Evolutionary conservation across 2,329 filamentous ascomycete species (phyloP).

Genomic region (Dothiorella sarmentorum): DNA sequence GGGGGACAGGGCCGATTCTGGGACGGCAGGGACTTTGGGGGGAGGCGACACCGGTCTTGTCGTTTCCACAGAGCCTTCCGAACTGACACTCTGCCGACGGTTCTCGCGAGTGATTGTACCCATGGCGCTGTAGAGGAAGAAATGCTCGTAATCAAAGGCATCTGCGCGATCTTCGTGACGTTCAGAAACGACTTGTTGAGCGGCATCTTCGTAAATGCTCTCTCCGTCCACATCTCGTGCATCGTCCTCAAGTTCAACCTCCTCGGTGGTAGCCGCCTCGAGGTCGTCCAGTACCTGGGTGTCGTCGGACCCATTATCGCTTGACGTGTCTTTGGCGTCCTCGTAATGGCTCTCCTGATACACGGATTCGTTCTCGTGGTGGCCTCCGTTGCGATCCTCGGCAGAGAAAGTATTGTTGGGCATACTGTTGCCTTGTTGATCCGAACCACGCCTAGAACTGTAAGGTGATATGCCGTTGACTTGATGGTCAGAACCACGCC

Average conservation of each 20-base stretch:
- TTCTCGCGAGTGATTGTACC: conserved; percentile 64
- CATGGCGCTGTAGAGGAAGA: conserved; percentile 90
- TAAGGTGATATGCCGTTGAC: background rate
- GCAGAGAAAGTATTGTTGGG: background rate
- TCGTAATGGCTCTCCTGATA: conserved; percentile 26
- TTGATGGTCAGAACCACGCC: conserved; percentile 15
- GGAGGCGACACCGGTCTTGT: conserved; percentile 36
- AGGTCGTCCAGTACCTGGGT: conserved; percentile 18
- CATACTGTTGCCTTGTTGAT: background rate
- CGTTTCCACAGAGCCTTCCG: conserved; percentile 51
- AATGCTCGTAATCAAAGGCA: conserved; percentile 94
- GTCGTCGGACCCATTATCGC: conserved; percentile 8
- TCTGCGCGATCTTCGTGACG: conserved; percentile 92
- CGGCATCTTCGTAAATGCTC: conserved; percentile 16
- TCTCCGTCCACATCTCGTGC: conserved; percentile 36
- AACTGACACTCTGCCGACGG: conserved; percentile 56
- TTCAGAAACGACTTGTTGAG: conserved; percentile 25
- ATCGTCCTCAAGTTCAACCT: conserved; percentile 33
- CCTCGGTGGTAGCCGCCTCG: conserved; percentile 29
- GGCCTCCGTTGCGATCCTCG: background rate
- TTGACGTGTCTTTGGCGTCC: conserved; percentile 24
- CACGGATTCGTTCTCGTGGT: background rate
- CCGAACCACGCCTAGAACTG: conserved; percentile 5
- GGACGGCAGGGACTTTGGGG: conserved; percentile 22
- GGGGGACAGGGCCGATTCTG: conserved; percentile 31